These are phyloP conservation scores for Candida cerambycidarum DNA, from an alignment of 805 yeast genomes.

Conservation along the genomic window DNA sequence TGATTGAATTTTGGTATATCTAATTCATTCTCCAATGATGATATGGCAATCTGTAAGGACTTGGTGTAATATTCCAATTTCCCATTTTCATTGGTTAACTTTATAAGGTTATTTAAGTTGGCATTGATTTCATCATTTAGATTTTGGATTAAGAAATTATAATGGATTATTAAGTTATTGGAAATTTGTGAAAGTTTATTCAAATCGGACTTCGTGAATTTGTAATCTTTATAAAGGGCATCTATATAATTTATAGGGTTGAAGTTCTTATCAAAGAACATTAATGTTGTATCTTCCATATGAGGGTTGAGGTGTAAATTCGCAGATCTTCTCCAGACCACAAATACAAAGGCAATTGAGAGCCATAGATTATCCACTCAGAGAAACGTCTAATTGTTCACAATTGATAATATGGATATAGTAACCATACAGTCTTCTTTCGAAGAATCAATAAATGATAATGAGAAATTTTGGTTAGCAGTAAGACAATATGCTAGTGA, in stretches of 20 bases:
- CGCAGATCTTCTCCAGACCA: neutral
- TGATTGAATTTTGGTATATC: slow-evolving; percentile 18
- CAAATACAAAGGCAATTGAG: no score
- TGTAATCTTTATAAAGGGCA: slow-evolving; percentile 46
- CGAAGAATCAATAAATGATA: slow-evolving; percentile 41
- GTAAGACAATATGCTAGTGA: slow-evolving; percentile 14
- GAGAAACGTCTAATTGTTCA: no score
- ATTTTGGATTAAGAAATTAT: slow-evolving; percentile 64
- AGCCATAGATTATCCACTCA: no score
- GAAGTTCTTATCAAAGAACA: slow-evolving; percentile 69
- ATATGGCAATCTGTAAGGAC: slow-evolving; percentile 56
- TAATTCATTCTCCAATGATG: slow-evolving; percentile 53
- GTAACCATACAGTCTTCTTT: slow-evolving; percentile 47
- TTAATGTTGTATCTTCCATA: slow-evolving; percentile 48
- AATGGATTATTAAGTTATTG: slow-evolving; percentile 52
- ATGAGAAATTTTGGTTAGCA: slow-evolving; percentile 47
- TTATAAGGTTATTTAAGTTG: slow-evolving; percentile 48
- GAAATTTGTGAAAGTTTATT: slow-evolving; percentile 48
- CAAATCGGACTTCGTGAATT: slow-evolving; percentile 22
- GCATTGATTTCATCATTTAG: slow-evolving; percentile 44
- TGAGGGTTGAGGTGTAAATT: neutral
- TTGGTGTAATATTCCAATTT: slow-evolving; percentile 67
- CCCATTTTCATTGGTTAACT: slow-evolving; percentile 14
- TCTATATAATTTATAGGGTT: slow-evolving; percentile 66
- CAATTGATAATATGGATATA: no score